phyloP scores from a whole-genome alignment of 495 filamentous ascomycete species.

The Penicillium herquei region DNA sequence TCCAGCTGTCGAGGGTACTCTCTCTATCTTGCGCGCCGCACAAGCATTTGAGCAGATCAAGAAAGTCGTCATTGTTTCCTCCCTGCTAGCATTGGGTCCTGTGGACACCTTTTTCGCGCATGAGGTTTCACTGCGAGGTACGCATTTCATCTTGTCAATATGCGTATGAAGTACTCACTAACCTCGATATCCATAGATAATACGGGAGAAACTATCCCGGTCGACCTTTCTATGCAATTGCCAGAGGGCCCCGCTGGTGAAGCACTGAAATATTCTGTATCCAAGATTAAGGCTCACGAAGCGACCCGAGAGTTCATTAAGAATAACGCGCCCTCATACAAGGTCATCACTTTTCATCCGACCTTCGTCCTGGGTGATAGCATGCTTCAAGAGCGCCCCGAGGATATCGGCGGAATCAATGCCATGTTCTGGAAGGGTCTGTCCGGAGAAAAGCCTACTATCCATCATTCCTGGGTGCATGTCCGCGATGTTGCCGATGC shows the following conservation, averaged over 20 bases:
- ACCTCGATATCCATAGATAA: constrained; percentile 1
- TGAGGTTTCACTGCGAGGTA: constrained; percentile 6
- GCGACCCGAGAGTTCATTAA: constrained; percentile 24
- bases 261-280: constrained; percentile 12
- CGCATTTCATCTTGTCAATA: not conserved
- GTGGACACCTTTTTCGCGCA: not conserved
- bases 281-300: constrained; percentile 26
- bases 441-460: not conserved
- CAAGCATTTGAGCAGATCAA: constrained; percentile 27
- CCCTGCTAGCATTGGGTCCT: constrained; percentile 31
- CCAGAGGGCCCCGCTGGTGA: constrained; percentile 2
- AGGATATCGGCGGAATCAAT: constrained; percentile 12
- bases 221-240: constrained; percentile 3
- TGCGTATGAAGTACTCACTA: not conserved
- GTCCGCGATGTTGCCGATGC: constrained; percentile 20
- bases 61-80: constrained; percentile 44
- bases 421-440: constrained; percentile 5
- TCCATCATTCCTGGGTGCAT: constrained; percentile 12
- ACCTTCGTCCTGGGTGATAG: constrained; percentile 16
- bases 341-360: constrained; percentile 14
- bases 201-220: constrained; percentile 6
- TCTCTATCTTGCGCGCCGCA: constrained; percentile 40
- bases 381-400: constrained; percentile 8
- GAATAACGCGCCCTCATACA: constrained; percentile 13
- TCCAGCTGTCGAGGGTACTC: constrained; percentile 38